phyloP scores from a whole-genome alignment of 306 rosid species.

The Alnus glutinosa region DNA sequence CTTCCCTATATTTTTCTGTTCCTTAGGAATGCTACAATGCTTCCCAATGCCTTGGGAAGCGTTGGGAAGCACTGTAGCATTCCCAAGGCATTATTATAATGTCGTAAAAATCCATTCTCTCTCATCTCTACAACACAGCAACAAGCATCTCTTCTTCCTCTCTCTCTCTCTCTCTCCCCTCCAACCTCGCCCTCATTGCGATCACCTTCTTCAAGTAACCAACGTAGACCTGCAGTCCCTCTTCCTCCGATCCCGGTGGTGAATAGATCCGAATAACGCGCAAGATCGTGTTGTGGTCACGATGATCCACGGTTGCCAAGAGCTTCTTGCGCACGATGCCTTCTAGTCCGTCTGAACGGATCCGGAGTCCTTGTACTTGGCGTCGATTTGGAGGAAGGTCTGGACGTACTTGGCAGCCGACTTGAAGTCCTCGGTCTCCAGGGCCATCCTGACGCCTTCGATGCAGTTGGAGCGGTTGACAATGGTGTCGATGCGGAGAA shows the following conservation, averaged over 20 bases:
- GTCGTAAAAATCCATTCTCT: too few relatives aligned
- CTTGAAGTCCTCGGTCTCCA: slow-evolving; percentile 68
- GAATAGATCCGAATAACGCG: slow-evolving; percentile 64
- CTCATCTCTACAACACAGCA: too few relatives aligned
- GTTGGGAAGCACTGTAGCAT: too few relatives aligned
- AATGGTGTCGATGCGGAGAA: slow-evolving; percentile 80
- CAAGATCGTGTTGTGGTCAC: slow-evolving; percentile 63
- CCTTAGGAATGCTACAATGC: too few relatives aligned
- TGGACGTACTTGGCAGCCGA: slow-evolving; percentile 60
- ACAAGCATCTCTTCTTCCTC: too few relatives aligned
- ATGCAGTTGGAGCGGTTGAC: slow-evolving; percentile 73
- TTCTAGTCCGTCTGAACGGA: slow-evolving; percentile 83
- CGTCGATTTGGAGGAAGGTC: slow-evolving; percentile 69
- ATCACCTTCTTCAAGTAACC: slow-evolving; percentile 85
- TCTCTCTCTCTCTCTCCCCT: slow-evolving; percentile 1
- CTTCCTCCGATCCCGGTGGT: slow-evolving; percentile 81
- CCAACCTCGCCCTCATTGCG: slow-evolving; percentile 82
- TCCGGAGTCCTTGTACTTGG: slow-evolving; percentile 64
- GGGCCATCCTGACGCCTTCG: slow-evolving; percentile 69
- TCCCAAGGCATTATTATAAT: too few relatives aligned
- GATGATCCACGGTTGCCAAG: slow-evolving; percentile 66
- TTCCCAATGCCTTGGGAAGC: too few relatives aligned
- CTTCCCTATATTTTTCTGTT: too few relatives aligned
- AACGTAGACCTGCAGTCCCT: slow-evolving; percentile 89
- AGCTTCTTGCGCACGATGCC: slow-evolving; percentile 79